phyloP scores from a whole-genome alignment of 2,329 filamentous ascomycete species.

The Fusarium hainanense region DNA sequence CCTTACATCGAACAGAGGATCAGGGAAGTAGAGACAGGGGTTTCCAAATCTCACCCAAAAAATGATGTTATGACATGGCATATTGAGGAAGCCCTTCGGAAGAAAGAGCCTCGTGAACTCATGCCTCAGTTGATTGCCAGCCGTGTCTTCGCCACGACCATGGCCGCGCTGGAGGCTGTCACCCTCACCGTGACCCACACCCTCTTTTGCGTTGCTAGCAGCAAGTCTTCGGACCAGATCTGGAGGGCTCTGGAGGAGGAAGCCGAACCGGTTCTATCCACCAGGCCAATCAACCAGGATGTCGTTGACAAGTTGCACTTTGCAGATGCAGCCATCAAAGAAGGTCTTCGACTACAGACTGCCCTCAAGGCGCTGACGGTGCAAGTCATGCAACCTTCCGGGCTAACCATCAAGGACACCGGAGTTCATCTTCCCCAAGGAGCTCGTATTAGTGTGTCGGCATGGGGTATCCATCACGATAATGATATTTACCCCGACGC shows the following conservation, averaged over 20 bases:
- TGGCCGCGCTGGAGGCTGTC: neutral
- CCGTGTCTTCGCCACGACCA: neutral
- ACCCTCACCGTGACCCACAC: neutral
- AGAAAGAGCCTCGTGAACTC: neutral
- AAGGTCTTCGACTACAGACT: neutral
- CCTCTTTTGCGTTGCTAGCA: neutral
- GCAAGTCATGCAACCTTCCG: neutral
- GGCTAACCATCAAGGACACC: accelerated
- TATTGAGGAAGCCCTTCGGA: neutral
- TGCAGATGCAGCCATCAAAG: neutral
- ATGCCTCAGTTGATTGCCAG: neutral
- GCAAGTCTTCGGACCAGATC: accelerated
- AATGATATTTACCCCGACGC: neutral
- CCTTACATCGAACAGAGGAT: neutral
- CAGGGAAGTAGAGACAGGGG: neutral
- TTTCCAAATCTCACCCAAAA: accelerated
- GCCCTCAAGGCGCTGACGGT: neutral
- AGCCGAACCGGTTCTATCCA: accelerated
- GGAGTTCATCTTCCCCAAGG: neutral
- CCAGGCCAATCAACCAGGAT: neutral
- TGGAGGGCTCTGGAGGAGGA: neutral
- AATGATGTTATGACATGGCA: slow-evolving; percentile 4
- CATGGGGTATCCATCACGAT: neutral
- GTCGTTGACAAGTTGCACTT: neutral
- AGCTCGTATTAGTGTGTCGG: neutral